These are phyloP conservation scores for Ceriops tagal DNA, from an alignment of 345 rosid species.

Conservation along the genomic window DNA sequence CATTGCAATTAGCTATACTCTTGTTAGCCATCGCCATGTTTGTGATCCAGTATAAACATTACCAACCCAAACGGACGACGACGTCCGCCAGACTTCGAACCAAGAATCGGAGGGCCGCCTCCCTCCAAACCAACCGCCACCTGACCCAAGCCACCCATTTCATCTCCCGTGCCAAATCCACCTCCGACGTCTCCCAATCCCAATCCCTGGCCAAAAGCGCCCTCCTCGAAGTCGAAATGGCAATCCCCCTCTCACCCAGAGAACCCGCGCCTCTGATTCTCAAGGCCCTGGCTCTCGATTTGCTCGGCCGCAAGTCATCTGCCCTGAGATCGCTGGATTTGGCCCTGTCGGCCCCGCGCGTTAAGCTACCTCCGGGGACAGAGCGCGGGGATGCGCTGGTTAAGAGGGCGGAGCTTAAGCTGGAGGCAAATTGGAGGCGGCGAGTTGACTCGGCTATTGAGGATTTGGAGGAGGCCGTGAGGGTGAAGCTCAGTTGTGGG, in stretches of 20 bases:
- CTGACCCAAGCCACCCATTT: conserved; percentile 39
- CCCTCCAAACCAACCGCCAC: conserved; percentile 36
- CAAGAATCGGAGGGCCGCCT: conserved; percentile 30
- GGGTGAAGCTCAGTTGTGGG: conserved; percentile 23
- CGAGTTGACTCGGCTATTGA: conserved; percentile 56
- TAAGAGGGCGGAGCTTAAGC: conserved; percentile 56
- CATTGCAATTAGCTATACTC: conserved; percentile 25
- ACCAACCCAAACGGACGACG: conserved; percentile 21
- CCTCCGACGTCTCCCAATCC: conserved; percentile 36
- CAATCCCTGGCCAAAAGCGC: conserved; percentile 48
- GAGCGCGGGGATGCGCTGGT: conserved; percentile 52
- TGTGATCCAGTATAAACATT: conserved; percentile 14
- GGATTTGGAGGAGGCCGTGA: conserved; percentile 47
- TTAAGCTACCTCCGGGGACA: conserved; percentile 34
- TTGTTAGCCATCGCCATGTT: conserved; percentile 23
- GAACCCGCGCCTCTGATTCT: conserved; percentile 55
- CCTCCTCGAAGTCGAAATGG: conserved; percentile 49
- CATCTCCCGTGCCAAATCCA: conserved; percentile 44
- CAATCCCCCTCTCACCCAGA: conserved; percentile 44
- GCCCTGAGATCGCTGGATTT: conserved; percentile 54
- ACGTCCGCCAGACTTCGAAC: conserved; percentile 19
- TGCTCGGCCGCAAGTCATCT: conserved; percentile 47
- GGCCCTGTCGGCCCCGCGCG: conserved; percentile 49
- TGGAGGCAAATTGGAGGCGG: conserved; percentile 45
- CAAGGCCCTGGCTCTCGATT: conserved; percentile 48